These are phyloP conservation scores for Penicillium sclerotigenum DNA, from an alignment of 2,329 filamentous ascomycete genomes.

Conservation along the genomic window DNA sequence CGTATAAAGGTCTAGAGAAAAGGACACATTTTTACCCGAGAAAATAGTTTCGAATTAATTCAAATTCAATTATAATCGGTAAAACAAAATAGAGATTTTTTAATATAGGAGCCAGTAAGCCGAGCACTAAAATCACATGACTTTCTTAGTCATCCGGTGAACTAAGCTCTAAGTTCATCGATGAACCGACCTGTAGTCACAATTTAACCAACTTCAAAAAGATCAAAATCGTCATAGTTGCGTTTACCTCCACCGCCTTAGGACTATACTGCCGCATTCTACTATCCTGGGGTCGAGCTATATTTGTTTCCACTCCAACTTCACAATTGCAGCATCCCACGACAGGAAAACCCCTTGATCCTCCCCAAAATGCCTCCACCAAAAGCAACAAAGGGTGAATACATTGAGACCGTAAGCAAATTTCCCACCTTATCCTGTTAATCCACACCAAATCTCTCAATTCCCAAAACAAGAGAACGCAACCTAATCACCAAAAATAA, in stretches of 20 bases:
- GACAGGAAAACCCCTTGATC: not conserved
- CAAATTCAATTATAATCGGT: too few species aligned
- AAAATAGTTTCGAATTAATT: too few species aligned
- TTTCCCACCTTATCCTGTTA: not conserved
- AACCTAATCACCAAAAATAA: slow-evolving; percentile 1
- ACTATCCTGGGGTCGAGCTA: not conserved
- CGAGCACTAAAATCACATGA: too few species aligned
- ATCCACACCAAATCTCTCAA: not conserved
- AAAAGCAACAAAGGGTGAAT: slow-evolving; percentile 80
- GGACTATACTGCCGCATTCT: slow-evolving; percentile 3
- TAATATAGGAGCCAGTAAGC: too few species aligned
- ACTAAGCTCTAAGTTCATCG: too few species aligned
- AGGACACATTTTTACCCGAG: too few species aligned
- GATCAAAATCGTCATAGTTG: not conserved
- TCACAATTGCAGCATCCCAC: not conserved
- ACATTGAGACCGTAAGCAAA: slow-evolving; percentile 82
- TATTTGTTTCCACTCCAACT: not conserved
- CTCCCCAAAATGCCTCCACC: slow-evolving; percentile 60
- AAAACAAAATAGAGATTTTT: too few species aligned
- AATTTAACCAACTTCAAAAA: too few species aligned
- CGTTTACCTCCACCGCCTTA: not conserved
- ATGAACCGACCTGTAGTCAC: too few species aligned
- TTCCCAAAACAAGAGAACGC: not conserved
- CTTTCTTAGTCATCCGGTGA: too few species aligned
- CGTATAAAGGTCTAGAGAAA: too few species aligned